Base-by-base conservation (phyloP, 331 rosid species). In the Saraca asoca region DNA sequence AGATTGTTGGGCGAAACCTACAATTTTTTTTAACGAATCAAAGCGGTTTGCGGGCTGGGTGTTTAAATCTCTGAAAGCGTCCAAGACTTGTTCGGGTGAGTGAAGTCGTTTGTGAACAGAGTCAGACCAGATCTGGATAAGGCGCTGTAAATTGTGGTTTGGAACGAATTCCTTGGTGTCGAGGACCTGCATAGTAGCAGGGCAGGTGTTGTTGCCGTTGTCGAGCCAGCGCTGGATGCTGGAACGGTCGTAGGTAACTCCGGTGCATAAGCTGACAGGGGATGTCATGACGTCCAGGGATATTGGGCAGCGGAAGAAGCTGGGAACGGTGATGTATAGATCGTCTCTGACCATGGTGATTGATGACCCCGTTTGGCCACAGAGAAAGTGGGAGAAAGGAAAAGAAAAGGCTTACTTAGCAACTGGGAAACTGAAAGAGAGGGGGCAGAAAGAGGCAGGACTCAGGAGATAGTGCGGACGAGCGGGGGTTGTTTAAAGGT, bases 161-260 rank as follows among this genome's bases (percentile, higher is more conserved):
- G 98, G 98, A 9, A 93, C 86, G 31, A 93, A 43, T 0, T 90
- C 98, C 45, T 86, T 93, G 68, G 45, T 84, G 0, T 81, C 86
- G 15, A 93, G 93, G 15, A 93, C 60, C 66, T 93, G 98, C 98
- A 90, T 93, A 79, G 98, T 93, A 56, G 97, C 94, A 11, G 98
- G 98, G 19, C 98, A 93, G 14, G 97, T 93, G 75, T 86, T 85
- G 86, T 93, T 81, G 41, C 97, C 98, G 81, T 81, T 77, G 78
- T 93, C 97, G 10, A 93, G 91, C 98, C 98, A 93, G 58, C 87
- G 94, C 34, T 93, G 95, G 82, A 93, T 90, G 75, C 95, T 82
- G 72, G 96, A 73, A 37, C 98, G 95, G 80, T 93, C 98, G 79
- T 93, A 93, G 45, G 98, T 93, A 0, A 89, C 96, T 2, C 98